Base-by-base conservation (phyloP, 345 rosid genomes). In the Bruguiera sexangula region DNA sequence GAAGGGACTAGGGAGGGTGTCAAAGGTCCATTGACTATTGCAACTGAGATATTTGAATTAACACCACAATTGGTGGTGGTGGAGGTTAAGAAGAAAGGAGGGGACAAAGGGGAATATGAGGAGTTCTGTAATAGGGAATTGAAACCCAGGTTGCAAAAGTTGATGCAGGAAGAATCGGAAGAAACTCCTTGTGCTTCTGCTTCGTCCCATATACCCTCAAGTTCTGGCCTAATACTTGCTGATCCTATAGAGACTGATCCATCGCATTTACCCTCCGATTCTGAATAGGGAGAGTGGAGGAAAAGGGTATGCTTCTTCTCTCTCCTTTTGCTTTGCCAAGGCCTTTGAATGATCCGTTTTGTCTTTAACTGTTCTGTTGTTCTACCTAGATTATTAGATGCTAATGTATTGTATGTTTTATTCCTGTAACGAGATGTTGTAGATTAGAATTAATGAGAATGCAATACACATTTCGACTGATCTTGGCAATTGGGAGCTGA, bases 31-130 rank as follows among this genome's bases (percentile, higher is more conserved):
- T 73, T 80, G 27, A 69, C 75, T 29, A 76, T 80, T 65, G 83
- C 80, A 22, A 80, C 83, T 10, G 83, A 80, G 77, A 80, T 80
- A 22, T 80, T 80, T 54, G 83, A 80, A 69, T 24, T 80, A 30
- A 76, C 80, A 3, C 80, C 80, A n/a, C 67, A 76, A 50, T 81
- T 93, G 81, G 92, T 85, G 60, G 88, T 93, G 36, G 87, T 93
- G 70, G 96, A 93, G 78, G 88, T 90, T 50, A 93, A 83, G 89
- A 91, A 87, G 88, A 90, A 86, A 82, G 90, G 93, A 48, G 98
- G 98, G 19, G 84, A 90, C 39, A 85, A 43, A 78, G 87, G 81
- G 65, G 97, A 93, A 78, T 93, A 87, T 21, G 98, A 89, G 51
- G 98, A 90, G 21, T 93, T 93, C 43, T 89, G 88, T 66, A 76